These are phyloP conservation scores for Phytophthora tentaculata DNA, from an alignment of 352 stramenopile species.

Conservation along the genomic window DNA sequence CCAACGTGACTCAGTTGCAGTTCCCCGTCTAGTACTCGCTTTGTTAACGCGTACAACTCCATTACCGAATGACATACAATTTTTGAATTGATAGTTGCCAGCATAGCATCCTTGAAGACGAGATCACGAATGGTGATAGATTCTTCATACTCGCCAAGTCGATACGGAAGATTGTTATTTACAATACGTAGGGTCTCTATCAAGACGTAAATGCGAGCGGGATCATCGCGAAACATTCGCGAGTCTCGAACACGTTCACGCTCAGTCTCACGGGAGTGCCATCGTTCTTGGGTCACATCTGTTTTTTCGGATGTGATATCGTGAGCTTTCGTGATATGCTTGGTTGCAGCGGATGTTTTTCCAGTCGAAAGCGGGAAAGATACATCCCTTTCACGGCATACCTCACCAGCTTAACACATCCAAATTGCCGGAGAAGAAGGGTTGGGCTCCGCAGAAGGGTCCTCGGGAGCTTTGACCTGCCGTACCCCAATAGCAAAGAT, in stretches of 20 bases:
- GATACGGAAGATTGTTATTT: slow-evolving; percentile 17
- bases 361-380: slow-evolving; percentile 7
- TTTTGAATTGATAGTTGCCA: slow-evolving; percentile 3
- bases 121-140: slow-evolving; percentile 17
- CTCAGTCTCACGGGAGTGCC: neutral
- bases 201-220: neutral
- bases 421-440: slow-evolving; percentile 6
- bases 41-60: slow-evolving; percentile 12
- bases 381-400: neutral
- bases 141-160: slow-evolving; percentile 16
- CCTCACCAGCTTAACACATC: slow-evolving; percentile 9
- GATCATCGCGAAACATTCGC: slow-evolving; percentile 8
- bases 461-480: neutral
- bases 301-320: slow-evolving; percentile 4
- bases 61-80: slow-evolving; percentile 3
- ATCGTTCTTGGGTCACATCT: neutral
- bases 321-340: slow-evolving; percentile 10
- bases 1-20: slow-evolving; percentile 6
- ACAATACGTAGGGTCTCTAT: slow-evolving; percentile 20
- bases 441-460: neutral
- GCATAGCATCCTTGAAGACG: slow-evolving; percentile 17
- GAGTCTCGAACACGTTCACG: slow-evolving; percentile 2
- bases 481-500: slow-evolving; percentile 7
- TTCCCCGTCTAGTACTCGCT: slow-evolving; percentile 1
- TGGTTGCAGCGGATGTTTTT: slow-evolving; percentile 10